A percentile compares a stretch with the other conserved stretches of the same genome.
phyloP scores from a whole-genome alignment of 2,329 filamentous ascomycete genomes.

The Xylaria sp. region DNA sequence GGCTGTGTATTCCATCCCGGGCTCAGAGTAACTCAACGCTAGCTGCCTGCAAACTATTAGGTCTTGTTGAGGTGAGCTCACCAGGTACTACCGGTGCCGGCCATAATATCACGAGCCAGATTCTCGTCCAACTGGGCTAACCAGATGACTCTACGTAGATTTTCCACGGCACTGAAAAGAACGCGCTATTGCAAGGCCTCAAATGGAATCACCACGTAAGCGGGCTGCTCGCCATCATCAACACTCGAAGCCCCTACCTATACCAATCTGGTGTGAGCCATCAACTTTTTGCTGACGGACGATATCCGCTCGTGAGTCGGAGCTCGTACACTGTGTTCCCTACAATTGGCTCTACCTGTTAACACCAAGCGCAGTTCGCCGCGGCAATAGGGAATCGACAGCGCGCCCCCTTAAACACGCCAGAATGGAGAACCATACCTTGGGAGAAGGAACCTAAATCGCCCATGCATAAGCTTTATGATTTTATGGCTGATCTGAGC shows the following conservation, averaged over 20 bases:
- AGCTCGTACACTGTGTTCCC: not conserved
- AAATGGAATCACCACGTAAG: slow-evolving; percentile 37
- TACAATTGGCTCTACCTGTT: not conserved
- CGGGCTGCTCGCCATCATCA: slow-evolving; percentile 34
- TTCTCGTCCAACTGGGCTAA: slow-evolving; percentile 9
- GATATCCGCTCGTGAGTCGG: slow-evolving; percentile 34
- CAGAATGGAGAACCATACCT: slow-evolving; percentile 50
- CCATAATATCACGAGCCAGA: not conserved
- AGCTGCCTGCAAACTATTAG: slow-evolving; percentile 34
- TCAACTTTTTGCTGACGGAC: slow-evolving; percentile 32
- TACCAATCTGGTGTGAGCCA: slow-evolving; percentile 36
- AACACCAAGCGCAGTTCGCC: slow-evolving; percentile 24
- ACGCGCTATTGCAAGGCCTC: slow-evolving; percentile 25
- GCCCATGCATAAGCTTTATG: slow-evolving; percentile 44
- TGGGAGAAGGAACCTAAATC: slow-evolving; percentile 49
- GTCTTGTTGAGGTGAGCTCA: slow-evolving; percentile 38
- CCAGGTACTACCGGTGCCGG: not conserved
- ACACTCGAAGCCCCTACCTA: slow-evolving; percentile 26
- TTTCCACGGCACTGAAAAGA: slow-evolving; percentile 30
- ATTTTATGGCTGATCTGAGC: slow-evolving; percentile 42
- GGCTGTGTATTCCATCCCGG: slow-evolving; percentile 1
- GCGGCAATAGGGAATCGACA: slow-evolving; percentile 37
- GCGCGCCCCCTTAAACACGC: slow-evolving; percentile 45
- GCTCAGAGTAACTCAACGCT: slow-evolving; percentile 30
- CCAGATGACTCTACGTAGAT: slow-evolving; percentile 16